A percentile compares a stretch with the other conserved stretches of the same genome.
Conservation (phyloP, 257 asterid species). For the Solanum medicagineum region DNA sequence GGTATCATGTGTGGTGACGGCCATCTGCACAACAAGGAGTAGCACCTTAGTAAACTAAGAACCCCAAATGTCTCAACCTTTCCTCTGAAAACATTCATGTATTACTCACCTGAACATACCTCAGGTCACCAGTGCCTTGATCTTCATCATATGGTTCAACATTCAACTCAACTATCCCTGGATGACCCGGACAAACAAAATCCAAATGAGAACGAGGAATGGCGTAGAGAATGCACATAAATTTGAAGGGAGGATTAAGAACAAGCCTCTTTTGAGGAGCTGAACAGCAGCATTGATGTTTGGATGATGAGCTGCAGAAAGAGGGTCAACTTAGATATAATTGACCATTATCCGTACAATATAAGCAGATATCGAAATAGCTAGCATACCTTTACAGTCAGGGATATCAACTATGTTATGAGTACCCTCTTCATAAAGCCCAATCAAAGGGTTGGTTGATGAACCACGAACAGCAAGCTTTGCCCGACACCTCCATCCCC, state of each 20-base stretch:
- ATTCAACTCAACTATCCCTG: slow-evolving; percentile 57
- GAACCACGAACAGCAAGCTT: slow-evolving; percentile 89
- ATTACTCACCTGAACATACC: slow-evolving; percentile 77
- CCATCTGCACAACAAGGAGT: slow-evolving; percentile 43
- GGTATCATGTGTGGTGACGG: slow-evolving; percentile 86
- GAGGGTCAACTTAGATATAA: background rate
- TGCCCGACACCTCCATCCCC: slow-evolving; percentile 99
- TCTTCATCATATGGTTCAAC: slow-evolving; percentile 84
- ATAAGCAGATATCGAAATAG: background rate
- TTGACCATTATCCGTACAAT: background rate
- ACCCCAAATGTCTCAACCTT: background rate
- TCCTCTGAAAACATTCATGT: background rate
- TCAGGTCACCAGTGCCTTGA: slow-evolving; percentile 71
- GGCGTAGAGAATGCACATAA: background rate
- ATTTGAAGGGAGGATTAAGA: background rate
- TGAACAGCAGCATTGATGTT: slow-evolving; percentile 76
- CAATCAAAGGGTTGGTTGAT: slow-evolving; percentile 55
- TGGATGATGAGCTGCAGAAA: slow-evolving; percentile 83
- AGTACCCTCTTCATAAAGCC: slow-evolving; percentile 81
- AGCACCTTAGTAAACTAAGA: background rate
- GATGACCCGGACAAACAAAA: background rate
- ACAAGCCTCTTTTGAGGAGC: slow-evolving; percentile 54
- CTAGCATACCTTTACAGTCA: slow-evolving; percentile 57
- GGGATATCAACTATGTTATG: slow-evolving; percentile 85
- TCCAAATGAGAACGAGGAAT: background rate